Base-by-base conservation (phyloP, 1,139 yeast species). In the Zygosaccharomyces pseudobailii region DNA sequence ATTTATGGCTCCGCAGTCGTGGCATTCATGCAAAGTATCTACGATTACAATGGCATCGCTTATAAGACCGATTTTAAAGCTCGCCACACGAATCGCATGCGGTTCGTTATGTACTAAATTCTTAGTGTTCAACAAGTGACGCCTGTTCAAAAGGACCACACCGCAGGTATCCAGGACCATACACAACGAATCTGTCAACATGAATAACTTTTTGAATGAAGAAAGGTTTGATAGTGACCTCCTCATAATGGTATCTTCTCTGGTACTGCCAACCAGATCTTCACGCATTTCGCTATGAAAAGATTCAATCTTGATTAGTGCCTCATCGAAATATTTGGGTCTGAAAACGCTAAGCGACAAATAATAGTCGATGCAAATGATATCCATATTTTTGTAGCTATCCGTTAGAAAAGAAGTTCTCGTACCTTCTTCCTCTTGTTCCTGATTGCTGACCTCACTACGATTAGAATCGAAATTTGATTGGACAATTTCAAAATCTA, bases 351-450 rank as follows among this genome's bases (percentile, higher is more conserved):
- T 52, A 4, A 58, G 43, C 8, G 46, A 46, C 28, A 55, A 42
- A 41, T 50, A 55, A 21, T 54, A 44, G 40, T 61, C 62, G 36
- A 61, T 51, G 37, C 54, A 43, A 6, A 58, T 42, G 23, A 62
- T 52, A 25, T 55, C 59, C 59, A 62, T 50, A 36, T 53, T 51
- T 32, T 52, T 53, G 36, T 62, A 60, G 30, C 48, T 54, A 33
- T 58, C 59, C 6, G 65, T 58, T n/a, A 62, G 45, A 46, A 59
- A 62, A 4, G 62, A 55, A 1, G 55, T 51, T 36, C 48, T 40
- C 6, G 52, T 47, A 9, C 23, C 45, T 23, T 42, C 49, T n/a
- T 41, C 52, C 27, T 43, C 53, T n/a, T 40, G 45, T 6, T 45
- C 42, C 21, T 37, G 43, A 36, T 23, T 17, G 25, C 27, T 28